Percentiles rank a stretch among this genome's conserved stretches.
Conservation (phyloP, 352 stramenopile species). For the Globisporangium apiculatum region DNA sequence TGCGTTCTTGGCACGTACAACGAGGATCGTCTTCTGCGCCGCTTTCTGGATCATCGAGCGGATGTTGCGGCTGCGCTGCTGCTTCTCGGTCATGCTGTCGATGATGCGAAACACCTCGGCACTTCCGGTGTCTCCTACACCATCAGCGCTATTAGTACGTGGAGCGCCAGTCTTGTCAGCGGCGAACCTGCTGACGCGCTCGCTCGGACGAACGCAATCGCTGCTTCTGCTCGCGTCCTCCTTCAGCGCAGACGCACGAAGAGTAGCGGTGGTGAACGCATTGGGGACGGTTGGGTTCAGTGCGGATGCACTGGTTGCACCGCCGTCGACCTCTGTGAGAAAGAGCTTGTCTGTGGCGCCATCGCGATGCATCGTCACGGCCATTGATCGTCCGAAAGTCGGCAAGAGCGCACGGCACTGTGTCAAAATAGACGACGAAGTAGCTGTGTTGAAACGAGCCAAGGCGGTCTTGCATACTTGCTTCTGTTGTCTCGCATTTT, state of each 20-base stretch:
- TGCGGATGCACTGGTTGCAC: neutral
- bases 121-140: constrained; percentile 10
- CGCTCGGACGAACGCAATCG: neutral
- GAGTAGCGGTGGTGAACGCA: neutral
- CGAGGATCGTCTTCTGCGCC: constrained; percentile 65
- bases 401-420: no score
- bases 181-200: constrained; percentile 8
- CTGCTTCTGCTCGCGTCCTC: neutral
- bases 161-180: neutral
- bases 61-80: constrained; percentile 45
- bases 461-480: constrained; percentile 19
- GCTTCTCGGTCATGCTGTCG: constrained; percentile 41
- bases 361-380: no score
- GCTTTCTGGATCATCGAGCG: constrained; percentile 56
- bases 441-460: no score
- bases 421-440: no score
- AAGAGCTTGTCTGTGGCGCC: constrained; percentile 17
- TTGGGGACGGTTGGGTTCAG: neutral
- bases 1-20: constrained; percentile 64
- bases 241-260: constrained; percentile 1
- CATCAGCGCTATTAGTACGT: neutral
- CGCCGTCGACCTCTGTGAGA: constrained; percentile 23
- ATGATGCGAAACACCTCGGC: constrained; percentile 42
- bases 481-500: constrained; percentile 1
- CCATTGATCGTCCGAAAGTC: no score